phyloP scores from a whole-genome alignment of 2,329 filamentous ascomycete genomes.

The Aspergillus chevalieri region DNA sequence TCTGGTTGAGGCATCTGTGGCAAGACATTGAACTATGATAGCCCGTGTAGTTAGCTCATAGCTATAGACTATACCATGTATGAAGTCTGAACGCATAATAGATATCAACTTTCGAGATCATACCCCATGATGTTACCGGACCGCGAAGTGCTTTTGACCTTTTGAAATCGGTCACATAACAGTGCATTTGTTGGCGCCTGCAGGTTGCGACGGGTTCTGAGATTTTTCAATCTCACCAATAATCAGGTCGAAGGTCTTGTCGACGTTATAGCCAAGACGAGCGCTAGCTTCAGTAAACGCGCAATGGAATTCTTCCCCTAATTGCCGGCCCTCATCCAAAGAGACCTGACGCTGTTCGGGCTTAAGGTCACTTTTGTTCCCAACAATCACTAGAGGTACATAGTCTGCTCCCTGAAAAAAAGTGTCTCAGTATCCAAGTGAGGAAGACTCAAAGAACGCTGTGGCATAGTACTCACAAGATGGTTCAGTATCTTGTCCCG shows the following conservation, averaged over 20 bases:
- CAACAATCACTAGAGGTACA: slow-evolving; percentile 89
- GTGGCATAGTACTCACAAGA: slow-evolving; percentile 54
- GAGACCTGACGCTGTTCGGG: slow-evolving; percentile 90
- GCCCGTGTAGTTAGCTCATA: no score
- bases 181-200: slow-evolving; percentile 71
- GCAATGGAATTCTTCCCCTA: slow-evolving; percentile 82
- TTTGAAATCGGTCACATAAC: slow-evolving; percentile 62
- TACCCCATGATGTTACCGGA: neutral
- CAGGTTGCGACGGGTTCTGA: slow-evolving; percentile 79
- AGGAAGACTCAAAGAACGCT: neutral
- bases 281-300: slow-evolving; percentile 94
- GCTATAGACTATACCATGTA: no score
- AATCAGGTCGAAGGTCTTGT: slow-evolving; percentile 86
- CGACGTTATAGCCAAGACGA: slow-evolving; percentile 88
- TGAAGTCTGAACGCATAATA: no score
- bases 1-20: no score
- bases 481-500: slow-evolving; percentile 97
- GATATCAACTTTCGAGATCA: neutral
- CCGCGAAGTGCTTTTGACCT: neutral
- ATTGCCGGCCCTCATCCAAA: slow-evolving; percentile 73
- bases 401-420: slow-evolving; percentile 70
- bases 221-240: slow-evolving; percentile 92
- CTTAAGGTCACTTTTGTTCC: slow-evolving; percentile 92
- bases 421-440: slow-evolving; percentile 3
- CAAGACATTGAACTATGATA: no score